Evolutionary conservation across 495 filamentous ascomycete species (phyloP).

Genomic region (Penicillium herquei): DNA sequence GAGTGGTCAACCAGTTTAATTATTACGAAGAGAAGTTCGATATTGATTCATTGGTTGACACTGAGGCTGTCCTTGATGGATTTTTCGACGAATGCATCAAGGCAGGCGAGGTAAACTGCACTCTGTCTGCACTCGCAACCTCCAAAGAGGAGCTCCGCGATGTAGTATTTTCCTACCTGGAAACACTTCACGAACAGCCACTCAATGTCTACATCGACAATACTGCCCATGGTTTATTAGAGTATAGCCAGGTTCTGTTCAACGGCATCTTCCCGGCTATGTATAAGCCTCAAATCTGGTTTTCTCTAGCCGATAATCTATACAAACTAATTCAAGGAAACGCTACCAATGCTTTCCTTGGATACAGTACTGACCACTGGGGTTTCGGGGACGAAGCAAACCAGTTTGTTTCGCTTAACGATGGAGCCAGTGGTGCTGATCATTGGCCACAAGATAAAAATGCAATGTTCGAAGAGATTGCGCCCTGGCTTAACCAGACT

Average conservation of each 20-base stretch:
- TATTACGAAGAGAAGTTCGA: conserved; percentile 29
- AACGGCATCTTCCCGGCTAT: conserved; percentile 37
- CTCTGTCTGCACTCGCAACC: conserved; percentile 23
- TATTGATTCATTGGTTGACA: conserved; percentile 27
- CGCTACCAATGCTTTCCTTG: conserved; percentile 36
- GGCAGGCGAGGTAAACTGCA: conserved; percentile 26
- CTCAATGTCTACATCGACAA: conserved; percentile 42
- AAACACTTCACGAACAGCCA: conserved; percentile 28
- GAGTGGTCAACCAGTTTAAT: conserved; percentile 14
- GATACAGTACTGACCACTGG: conserved; percentile 22
- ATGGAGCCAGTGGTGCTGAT: conserved; percentile 3
- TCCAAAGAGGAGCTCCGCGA: conserved; percentile 31
- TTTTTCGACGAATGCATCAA: conserved; percentile 46
- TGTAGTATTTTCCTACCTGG: conserved; percentile 22
- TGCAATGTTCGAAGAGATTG: conserved; percentile 1
- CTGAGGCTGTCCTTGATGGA: conserved; percentile 36
- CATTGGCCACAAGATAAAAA: conserved; percentile 10
- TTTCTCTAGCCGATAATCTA: conserved; percentile 31
- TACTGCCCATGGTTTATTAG: conserved; percentile 33
- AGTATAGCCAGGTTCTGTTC: conserved; percentile 32
- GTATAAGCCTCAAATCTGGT: conserved; percentile 35
- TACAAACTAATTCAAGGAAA: conserved; percentile 38
- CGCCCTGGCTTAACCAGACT: conserved; percentile 10
- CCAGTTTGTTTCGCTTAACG: conserved; percentile 9
- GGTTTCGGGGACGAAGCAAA: conserved; percentile 8